Evolutionary conservation across 2,329 filamentous ascomycete species (phyloP), one percentile per base, ranked within the genome.

Genomic region (Dothideomycetes sp.): DNA sequence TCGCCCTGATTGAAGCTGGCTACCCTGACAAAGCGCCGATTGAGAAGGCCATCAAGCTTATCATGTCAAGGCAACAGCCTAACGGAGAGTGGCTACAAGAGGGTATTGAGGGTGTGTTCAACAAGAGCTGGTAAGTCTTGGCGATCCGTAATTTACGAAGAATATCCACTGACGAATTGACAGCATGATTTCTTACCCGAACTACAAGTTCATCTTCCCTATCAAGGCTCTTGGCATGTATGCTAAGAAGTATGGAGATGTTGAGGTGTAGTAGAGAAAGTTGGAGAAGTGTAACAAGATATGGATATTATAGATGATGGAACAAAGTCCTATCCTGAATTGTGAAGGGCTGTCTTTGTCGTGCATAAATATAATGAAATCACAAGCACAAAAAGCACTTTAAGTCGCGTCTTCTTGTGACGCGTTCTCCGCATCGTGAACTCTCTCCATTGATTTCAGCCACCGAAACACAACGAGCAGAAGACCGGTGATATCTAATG

Each of bases 81-180:
- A 94, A 94, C 56, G 91, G 91, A 23, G 88, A 95, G 65, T 98
- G 91, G 91, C 59, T 84, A 50, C 88, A 95, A 59, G 91, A 96
- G 62, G 81, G 83, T 1, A 96, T 98, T 53, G 91, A 98, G 61
- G 91, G 91, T 2, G 91, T 98, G 9, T 98, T 98, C 65, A 98
- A 98, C 65, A 94, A 95, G 69, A 91, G 81, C 55, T 96, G 89
- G 77, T 80, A 60, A 65, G 74, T 73, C 24, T 23, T 19, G 16
- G 18, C 11, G 32, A 18, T 17, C 24, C 15, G 27, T 25, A 24
- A n/a, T n/a, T n/a, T n/a, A n/a, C n/a, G 29, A 19, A 13, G 8
- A 13, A 15, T 30, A 16, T 18, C n/a, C 10, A 22, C 36, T 40
- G 15, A 34, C 17, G 32, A 53, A 59, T 46, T 56, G 45, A 45